phyloP scores from a whole-genome alignment of 352 stramenopile species.

The Globisporangium okanoganense region DNA sequence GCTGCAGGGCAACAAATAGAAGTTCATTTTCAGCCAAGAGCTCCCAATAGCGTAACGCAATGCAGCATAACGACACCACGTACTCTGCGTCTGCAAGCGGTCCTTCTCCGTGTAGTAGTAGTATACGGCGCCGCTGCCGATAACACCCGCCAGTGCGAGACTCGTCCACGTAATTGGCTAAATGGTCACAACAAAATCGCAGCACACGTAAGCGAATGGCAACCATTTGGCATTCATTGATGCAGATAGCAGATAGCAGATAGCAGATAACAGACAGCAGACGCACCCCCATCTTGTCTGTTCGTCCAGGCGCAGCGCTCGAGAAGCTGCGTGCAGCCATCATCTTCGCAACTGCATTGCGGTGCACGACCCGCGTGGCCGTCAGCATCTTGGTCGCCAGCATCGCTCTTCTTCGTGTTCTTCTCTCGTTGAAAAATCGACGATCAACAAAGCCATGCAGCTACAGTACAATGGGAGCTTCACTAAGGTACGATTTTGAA shows the following conservation, averaged over 20 bases:
- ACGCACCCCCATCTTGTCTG: slow-evolving; percentile 70
- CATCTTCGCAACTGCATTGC: not conserved
- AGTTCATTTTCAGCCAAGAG: not conserved
- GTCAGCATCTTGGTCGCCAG: slow-evolving; percentile 28
- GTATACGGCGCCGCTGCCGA: slow-evolving; percentile 71
- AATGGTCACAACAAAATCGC: not conserved
- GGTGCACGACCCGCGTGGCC: slow-evolving; percentile 20
- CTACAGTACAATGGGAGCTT: too few relatives aligned
- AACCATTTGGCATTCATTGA: not conserved
- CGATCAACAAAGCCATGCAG: not conserved
- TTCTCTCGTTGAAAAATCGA: slow-evolving; percentile 1
- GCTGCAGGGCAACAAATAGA: slow-evolving; percentile 23
- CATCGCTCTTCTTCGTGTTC: slow-evolving; percentile 12
- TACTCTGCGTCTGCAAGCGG: slow-evolving; percentile 79
- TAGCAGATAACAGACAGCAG: not conserved
- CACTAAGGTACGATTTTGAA: not conserved
- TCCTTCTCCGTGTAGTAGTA: slow-evolving; percentile 92
- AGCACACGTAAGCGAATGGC: not conserved
- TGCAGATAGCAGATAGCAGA: not conserved
- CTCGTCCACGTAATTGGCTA: slow-evolving; percentile 83
- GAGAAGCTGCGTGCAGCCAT: slow-evolving; percentile 34
- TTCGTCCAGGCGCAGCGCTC: slow-evolving; percentile 21
- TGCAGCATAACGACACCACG: slow-evolving; percentile 7
- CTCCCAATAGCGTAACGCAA: not conserved
- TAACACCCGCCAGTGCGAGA: slow-evolving; percentile 63